Base-by-base conservation (phyloP, 345 rosid species). In the Angophora floribunda region DNA sequence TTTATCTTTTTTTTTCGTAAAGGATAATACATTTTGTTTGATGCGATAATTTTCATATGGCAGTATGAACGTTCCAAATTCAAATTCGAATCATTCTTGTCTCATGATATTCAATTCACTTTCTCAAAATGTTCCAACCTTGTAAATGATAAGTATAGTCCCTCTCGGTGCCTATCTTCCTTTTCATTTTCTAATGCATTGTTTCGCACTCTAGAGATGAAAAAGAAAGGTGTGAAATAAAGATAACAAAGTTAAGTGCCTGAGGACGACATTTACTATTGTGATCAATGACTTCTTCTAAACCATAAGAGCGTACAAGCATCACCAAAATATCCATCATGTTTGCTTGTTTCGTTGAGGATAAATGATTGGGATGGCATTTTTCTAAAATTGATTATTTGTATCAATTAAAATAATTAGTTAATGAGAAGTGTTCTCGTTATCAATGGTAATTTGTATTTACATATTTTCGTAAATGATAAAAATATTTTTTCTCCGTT, bases 31-130 rank as follows among this genome's bases (percentile, higher is more conserved):
- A 17, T 1, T 65, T 30, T 0, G 0, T 14, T 65, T 7, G 3
- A 5, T 5, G 0, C 0, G 0, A 32, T 32, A 32, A 67, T 67
- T 16, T 67, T 32, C 4, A 0, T 4, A 2, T 16, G 44, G 45
- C 19, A 0, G 0, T 45, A 30, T 32, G 5, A 2, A 32, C 4
- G 0, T 67, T 16, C 12, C 1, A 67, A 61, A n/a, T 32, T 16
- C 1, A 67, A 30, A 67, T 67, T 32, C 6, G 4, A 67, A 15
- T 15, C 17, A 3, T 14, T 7, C 75, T 65, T 41, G 7, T 65
- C 21, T 65, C 36, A 3, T 4, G 21, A 32, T 19, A 17, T 32
- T 32, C 19, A 17, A 17, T 15, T 9, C 7, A 36, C 11, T 32
- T 67, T 32, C 4, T 67, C 4, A 8, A 32, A 32, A 32, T 30